Conservation (phyloP, 2,329 filamentous ascomycete genomes). For the Grosmannia clavigera region DNA sequence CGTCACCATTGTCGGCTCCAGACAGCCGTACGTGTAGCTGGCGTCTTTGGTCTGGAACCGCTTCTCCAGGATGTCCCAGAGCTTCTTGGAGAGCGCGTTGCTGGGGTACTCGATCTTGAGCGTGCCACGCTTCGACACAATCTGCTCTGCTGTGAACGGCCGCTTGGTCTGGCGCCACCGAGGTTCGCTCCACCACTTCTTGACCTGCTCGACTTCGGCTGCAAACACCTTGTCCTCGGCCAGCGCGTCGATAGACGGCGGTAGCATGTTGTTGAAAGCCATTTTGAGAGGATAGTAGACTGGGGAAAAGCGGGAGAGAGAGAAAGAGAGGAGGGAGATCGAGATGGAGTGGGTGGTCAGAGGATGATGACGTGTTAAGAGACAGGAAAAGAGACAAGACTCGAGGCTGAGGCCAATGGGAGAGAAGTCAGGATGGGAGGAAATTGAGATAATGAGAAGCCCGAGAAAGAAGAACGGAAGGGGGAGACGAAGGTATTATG, state of each 20-base stretch:
- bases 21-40: slow-evolving; percentile 91
- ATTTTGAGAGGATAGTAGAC: slow-evolving; percentile 24
- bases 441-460: slow-evolving; percentile 8
- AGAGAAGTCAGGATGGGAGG: neutral
- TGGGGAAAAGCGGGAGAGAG: slow-evolving; percentile 1
- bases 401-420: neutral
- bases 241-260: slow-evolving; percentile 41
- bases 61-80: slow-evolving; percentile 79
- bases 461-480: slow-evolving; percentile 1
- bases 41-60: slow-evolving; percentile 69
- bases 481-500: neutral
- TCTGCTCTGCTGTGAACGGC: slow-evolving; percentile 91
- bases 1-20: slow-evolving; percentile 96
- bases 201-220: slow-evolving; percentile 74
- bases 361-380: no score
- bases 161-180: slow-evolving; percentile 90
- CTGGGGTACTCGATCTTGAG: slow-evolving; percentile 86
- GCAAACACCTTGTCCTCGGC: slow-evolving; percentile 56
- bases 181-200: slow-evolving; percentile 87
- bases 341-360: neutral
- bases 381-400: neutral
- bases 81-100: slow-evolving; percentile 81
- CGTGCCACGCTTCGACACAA: slow-evolving; percentile 87
- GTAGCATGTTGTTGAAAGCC: slow-evolving; percentile 52
- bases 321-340: neutral